Conservation (phyloP, 2,329 filamentous ascomycete species). For the Cadophora sp. region DNA sequence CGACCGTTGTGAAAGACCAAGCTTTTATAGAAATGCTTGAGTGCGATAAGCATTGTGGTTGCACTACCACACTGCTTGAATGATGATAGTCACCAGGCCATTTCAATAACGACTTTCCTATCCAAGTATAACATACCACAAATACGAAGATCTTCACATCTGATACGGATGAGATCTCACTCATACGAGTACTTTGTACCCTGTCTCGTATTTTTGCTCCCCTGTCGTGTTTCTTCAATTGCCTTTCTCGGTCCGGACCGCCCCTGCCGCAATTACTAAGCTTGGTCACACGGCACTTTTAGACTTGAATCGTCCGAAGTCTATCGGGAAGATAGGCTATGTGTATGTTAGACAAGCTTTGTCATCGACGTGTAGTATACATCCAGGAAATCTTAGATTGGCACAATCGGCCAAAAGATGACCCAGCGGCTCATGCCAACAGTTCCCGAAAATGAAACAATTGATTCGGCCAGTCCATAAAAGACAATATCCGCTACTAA, state of each 20-base stretch:
- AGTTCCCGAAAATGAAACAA: too few relatives aligned
- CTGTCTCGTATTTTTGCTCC: neutral
- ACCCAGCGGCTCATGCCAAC: too few relatives aligned
- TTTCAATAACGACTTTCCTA: neutral
- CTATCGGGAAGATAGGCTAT: neutral
- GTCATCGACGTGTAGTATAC: too few relatives aligned
- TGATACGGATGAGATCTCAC: neutral
- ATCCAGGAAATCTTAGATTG: too few relatives aligned
- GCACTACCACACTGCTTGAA: too few relatives aligned
- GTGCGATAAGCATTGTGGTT: neutral
- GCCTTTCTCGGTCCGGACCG: neutral
- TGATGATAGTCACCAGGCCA: neutral
- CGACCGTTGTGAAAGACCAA: neutral
- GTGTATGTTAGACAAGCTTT: neutral
- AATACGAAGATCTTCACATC: neutral
- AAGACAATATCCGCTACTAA: too few relatives aligned
- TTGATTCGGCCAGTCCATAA: too few relatives aligned
- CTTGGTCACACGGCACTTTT: neutral
- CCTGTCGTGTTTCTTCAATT: neutral
- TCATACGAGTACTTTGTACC: neutral
- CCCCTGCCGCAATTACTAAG: conserved; percentile 3
- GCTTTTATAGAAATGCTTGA: conserved; percentile 1
- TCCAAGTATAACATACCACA: neutral
- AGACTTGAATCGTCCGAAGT: neutral
- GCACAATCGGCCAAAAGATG: too few relatives aligned